Evolutionary conservation across 768 basidiomycete species (phyloP), one percentile per base, ranked within the genome.

Genomic region (Tremella yokohamensis): DNA sequence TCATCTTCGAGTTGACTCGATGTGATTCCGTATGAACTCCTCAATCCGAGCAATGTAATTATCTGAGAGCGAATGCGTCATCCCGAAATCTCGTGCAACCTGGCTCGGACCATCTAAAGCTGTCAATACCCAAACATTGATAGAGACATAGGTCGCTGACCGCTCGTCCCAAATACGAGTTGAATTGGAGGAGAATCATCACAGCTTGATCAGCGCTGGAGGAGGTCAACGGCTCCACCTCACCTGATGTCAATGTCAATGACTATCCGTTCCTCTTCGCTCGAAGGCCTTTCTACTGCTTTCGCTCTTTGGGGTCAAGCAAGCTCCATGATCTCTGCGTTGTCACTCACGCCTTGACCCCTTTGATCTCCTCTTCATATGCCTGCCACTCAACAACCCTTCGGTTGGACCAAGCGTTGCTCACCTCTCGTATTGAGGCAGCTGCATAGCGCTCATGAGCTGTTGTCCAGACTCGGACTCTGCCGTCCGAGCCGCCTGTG

Each of bases 171-270:
- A 51, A 59, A 66, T 49, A 60, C 18, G 9, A 76, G 56, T 16
- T 59, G 60, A 0, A 75, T 25, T 15, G 73, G 70, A 9, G 66
- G 63, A 2, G 34, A 54, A 26, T 72, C 72, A 39, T 75, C 75
- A 22, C 72, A 4, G 15, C n/a, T 6, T 70, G 8, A 58, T 25
- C 18, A 20, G 16, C 29, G 29, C 29, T 34, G 11, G 29, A 34
- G 11, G 11, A 11, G 29, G 29, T 6, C 29, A 34, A 6, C 49
- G 48, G 3, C 12, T 11, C 42, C 2, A 13, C n/a, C 66, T 13
- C 13, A 61, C 67, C 64, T 69, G 29, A 69, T 20, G 40, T 73
- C 69, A 39, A 76, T 70, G n/a, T 65, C 64, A n/a, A 76, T 66
- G 20, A 44, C 62, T 8, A 69, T 54, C 55, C 40, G 52, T 13